These are phyloP conservation scores for Cubamyces sp. DNA, from an alignment of 768 basidiomycete genomes.

Conservation along the genomic window DNA sequence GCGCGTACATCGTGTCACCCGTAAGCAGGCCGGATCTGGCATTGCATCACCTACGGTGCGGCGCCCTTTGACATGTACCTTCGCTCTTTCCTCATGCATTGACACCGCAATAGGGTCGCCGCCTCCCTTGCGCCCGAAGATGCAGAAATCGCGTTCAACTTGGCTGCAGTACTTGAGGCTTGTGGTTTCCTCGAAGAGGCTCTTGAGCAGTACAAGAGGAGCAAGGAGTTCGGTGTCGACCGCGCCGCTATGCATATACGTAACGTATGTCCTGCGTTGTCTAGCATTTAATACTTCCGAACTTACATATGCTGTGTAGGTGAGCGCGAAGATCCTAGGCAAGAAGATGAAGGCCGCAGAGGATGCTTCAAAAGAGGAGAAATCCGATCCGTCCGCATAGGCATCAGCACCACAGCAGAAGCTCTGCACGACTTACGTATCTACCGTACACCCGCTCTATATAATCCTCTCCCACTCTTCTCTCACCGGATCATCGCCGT, in stretches of 20 bases:
- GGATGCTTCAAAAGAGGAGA: conserved; percentile 23
- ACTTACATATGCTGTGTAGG: conserved; percentile 44
- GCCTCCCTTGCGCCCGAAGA: conserved; percentile 85
- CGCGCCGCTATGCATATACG: conserved; percentile 82
- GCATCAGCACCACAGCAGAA: background rate
- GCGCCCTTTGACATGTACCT: conserved; percentile 29
- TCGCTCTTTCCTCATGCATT: background rate
- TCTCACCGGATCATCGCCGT: no score
- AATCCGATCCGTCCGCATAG: conserved; percentile 2
- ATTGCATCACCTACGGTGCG: conserved; percentile 79
- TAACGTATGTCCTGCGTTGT: conserved; percentile 54
- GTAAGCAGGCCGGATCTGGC: conserved; percentile 85
- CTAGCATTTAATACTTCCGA: conserved; percentile 21
- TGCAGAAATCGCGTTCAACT: conserved; percentile 90
- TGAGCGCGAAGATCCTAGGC: conserved; percentile 80
- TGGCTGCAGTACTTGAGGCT: conserved; percentile 89
- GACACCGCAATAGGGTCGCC: conserved; percentile 59
- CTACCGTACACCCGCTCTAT: no score
- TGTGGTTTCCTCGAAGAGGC: conserved; percentile 78
- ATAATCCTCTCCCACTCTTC: no score
- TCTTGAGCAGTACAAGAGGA: conserved; percentile 78
- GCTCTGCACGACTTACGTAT: no score
- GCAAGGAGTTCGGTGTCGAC: conserved; percentile 77
- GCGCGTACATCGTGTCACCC: conserved; percentile 84
- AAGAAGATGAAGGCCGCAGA: conserved; percentile 56